Conservation (phyloP, 2,329 filamentous ascomycete genomes). For the Fusarium xyrophilum region DNA sequence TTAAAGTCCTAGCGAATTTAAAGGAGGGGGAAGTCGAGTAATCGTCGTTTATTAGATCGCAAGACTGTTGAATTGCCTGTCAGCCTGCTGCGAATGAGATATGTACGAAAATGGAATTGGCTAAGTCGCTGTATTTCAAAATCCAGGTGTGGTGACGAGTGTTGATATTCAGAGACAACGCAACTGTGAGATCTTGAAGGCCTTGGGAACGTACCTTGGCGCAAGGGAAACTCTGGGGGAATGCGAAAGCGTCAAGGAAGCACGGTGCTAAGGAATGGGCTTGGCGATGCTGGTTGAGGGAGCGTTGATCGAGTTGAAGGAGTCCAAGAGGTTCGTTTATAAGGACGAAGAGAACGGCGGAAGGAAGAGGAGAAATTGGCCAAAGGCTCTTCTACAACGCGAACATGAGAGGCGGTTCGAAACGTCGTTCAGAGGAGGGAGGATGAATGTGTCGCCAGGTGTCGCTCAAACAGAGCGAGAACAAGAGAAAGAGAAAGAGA, state of each 20-base stretch:
- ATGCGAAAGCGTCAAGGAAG: conserved; percentile 25
- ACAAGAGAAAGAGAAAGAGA: conserved; percentile 2
- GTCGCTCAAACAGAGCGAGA: conserved; percentile 35
- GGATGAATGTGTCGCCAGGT: conserved; percentile 6
- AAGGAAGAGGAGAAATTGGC: conserved; percentile 29
- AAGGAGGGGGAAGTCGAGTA: conserved; percentile 8
- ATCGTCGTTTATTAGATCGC: conserved; percentile 8
- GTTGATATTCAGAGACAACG: conserved; percentile 3
- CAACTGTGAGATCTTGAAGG: not conserved
- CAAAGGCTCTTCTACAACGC: conserved; percentile 47
- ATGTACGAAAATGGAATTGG: conserved; percentile 15
- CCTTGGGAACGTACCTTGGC: conserved; percentile 31
- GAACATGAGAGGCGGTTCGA: conserved; percentile 43
- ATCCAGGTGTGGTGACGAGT: conserved; percentile 31
- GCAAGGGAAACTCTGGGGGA: conserved; percentile 12
- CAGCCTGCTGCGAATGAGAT: conserved; percentile 14
- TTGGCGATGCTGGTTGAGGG: conserved; percentile 25
- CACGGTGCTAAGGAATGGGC: conserved; percentile 15
- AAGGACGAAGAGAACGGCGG: conserved; percentile 20
- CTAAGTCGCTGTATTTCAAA: not conserved
- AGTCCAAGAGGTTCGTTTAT: conserved; percentile 14
- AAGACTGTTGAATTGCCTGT: conserved; percentile 8
- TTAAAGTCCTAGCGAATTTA: conserved; percentile 23
- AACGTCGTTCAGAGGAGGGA: not conserved
- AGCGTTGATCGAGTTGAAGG: conserved; percentile 22